Conservation (phyloP, 2,329 filamentous ascomycete genomes). For the Claviceps cyperi region DNA sequence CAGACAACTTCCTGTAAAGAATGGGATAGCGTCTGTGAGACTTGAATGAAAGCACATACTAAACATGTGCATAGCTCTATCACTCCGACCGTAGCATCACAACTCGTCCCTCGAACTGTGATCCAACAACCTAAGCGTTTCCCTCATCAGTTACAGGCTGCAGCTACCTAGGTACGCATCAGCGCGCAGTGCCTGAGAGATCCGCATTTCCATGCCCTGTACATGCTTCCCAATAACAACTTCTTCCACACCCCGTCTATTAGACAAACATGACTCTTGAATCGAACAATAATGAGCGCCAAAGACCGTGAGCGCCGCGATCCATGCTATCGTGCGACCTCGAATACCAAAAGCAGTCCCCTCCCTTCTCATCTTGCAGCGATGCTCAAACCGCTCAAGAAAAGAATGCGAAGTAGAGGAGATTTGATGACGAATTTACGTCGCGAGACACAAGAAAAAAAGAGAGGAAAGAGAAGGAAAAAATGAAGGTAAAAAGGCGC, state of each 20-base stretch:
- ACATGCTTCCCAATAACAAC: neutral
- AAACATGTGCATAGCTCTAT: too few relatives aligned
- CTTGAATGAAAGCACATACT: too few relatives aligned
- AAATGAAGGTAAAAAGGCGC: neutral
- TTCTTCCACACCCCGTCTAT: neutral
- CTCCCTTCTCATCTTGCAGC: slow-evolving; percentile 4
- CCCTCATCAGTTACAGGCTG: slow-evolving; percentile 13
- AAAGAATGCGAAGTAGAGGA: slow-evolving; percentile 5
- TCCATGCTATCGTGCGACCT: neutral
- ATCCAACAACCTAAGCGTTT: slow-evolving; percentile 2
- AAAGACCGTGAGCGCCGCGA: neutral
- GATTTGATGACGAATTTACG: neutral
- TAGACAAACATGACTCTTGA: neutral
- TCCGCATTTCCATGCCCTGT: neutral
- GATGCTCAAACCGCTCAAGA: slow-evolving; percentile 4
- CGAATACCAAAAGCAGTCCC: neutral
- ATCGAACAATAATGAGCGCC: neutral
- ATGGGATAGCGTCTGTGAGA: too few relatives aligned
- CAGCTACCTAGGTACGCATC: slow-evolving; percentile 3
- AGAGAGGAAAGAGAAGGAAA: neutral
- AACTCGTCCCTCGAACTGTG: too few relatives aligned
- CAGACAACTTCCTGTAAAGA: too few relatives aligned
- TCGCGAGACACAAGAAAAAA: neutral
- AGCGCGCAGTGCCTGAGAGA: neutral
- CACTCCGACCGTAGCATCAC: neutral